Evolutionary conservation across 441 rosid genomes (phyloP).

Genomic region (Aleurites moluccanus): DNA sequence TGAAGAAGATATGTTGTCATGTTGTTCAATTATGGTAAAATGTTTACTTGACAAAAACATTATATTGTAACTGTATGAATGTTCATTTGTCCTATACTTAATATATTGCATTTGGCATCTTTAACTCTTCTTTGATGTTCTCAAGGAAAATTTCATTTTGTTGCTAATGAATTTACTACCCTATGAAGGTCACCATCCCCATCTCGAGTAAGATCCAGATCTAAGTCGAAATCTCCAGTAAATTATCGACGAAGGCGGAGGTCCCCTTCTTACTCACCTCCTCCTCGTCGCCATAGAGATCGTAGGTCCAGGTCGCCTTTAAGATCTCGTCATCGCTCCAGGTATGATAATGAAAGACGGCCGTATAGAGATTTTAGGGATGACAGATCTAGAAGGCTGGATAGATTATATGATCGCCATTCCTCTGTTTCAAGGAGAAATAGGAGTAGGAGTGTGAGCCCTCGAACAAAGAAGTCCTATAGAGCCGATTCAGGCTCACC

Average conservation of each 20-base stretch:
- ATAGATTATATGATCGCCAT: conserved; percentile 54
- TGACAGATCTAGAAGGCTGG: conserved; percentile 52
- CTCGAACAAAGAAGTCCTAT: conserved; percentile 52
- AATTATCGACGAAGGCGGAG: conserved; percentile 57
- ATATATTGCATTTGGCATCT: neutral
- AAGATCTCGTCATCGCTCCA: conserved; percentile 51
- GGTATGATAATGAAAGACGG: conserved; percentile 59
- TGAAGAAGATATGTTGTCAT: neutral
- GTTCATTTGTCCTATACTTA: neutral
- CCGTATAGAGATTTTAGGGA: conserved; percentile 61
- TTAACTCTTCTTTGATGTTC: neutral
- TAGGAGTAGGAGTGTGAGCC: conserved; percentile 69
- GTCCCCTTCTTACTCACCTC: conserved; percentile 77
- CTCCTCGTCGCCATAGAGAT: conserved; percentile 53
- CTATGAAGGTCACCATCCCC: conserved; percentile 76
- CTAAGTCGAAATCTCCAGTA: conserved; percentile 76
- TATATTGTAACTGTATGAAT: neutral
- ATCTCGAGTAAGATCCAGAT: conserved; percentile 67
- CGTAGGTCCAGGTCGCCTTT: conserved; percentile 74
- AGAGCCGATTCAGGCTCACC: conserved; percentile 60
- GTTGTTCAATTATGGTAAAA: neutral
- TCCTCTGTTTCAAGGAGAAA: conserved; percentile 70
- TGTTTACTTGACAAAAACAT: neutral
- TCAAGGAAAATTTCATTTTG: neutral
- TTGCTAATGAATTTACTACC: conserved; percentile 21